Percentiles rank a stretch among this genome's conserved stretches.
phyloP scores from a whole-genome alignment of 1,139 yeast genomes.

The Candida sp. region DNA sequence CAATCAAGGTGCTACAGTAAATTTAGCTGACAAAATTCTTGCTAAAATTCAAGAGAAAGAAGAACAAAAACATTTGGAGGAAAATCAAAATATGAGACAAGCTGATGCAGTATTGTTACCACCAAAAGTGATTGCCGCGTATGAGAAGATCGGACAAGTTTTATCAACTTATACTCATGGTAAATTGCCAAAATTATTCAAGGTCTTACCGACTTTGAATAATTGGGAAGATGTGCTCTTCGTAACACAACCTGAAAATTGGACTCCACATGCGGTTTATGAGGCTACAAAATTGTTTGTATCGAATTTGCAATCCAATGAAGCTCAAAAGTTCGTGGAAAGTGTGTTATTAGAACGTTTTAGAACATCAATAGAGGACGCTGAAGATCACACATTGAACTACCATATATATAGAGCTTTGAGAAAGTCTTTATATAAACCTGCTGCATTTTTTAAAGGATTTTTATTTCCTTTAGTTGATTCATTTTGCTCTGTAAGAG shows the following conservation, averaged over 20 bases:
- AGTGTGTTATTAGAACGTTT: conserved; percentile 79
- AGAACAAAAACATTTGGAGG: conserved; percentile 21
- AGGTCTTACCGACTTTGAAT: conserved; percentile 85
- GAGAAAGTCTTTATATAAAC: conserved; percentile 91
- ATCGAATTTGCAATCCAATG: conserved; percentile 81
- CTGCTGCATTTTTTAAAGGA: conserved; percentile 97
- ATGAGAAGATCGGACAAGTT: conserved; percentile 86
- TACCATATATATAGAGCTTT: conserved; percentile 91
- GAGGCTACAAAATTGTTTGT: conserved; percentile 95
- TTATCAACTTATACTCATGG: conserved; percentile 94
- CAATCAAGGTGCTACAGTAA: conserved; percentile 45
- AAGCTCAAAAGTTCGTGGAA: conserved; percentile 83
- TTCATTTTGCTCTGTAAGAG: conserved; percentile 81
- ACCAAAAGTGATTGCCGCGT: conserved; percentile 93
- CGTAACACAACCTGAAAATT: conserved; percentile 85
- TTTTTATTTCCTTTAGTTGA: conserved; percentile 88
- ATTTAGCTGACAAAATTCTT: conserved; percentile 88
- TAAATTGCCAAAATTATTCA: conserved; percentile 90
- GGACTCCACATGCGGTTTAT: conserved; percentile 96
- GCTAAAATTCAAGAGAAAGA: conserved; percentile 83
- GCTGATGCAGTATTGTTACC: conserved; percentile 72
- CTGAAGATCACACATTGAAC: conserved; percentile 67
- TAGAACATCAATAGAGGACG: conserved; percentile 76
- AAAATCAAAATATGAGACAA: conserved; percentile 18
- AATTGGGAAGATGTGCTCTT: conserved; percentile 96